These are phyloP conservation scores for Gonapodya sp. DNA, from an alignment of 192 early-diverging fungal species.

Conservation along the genomic window DNA sequence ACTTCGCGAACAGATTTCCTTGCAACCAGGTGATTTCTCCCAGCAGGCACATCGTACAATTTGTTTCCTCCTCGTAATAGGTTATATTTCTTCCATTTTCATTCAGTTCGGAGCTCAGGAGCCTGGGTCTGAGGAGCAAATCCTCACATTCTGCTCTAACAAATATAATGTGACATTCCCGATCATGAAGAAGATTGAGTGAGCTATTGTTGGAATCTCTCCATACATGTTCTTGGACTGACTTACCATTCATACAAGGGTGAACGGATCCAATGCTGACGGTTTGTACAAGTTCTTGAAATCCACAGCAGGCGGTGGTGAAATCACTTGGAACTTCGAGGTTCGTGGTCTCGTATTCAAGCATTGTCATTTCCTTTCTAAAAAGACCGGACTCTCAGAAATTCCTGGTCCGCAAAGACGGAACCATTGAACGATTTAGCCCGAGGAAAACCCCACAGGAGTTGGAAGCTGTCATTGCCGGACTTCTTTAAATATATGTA, in stretches of 20 bases:
- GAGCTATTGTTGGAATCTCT: not conserved
- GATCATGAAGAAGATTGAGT: not conserved
- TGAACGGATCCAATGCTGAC: not conserved
- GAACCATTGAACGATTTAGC: not conserved
- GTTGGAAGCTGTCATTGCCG: not conserved
- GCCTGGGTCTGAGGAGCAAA: not conserved
- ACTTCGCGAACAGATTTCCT: not conserved
- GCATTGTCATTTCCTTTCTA: not conserved
- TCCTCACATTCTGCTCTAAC: not conserved
- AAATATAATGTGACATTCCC: not conserved
- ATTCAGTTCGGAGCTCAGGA: no score
- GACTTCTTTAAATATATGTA: not conserved
- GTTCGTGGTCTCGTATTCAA: not conserved
- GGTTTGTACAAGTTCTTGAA: not conserved
- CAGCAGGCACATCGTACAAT: not conserved
- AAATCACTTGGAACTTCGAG: not conserved
- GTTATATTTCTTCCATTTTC: not conserved
- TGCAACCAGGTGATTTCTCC: not conserved
- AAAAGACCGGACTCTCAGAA: not conserved
- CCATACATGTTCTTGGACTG: not conserved
- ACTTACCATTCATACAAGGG: not conserved
- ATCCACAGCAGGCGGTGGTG: not conserved
- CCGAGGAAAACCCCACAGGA: not conserved
- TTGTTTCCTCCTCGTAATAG: not conserved
- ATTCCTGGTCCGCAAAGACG: not conserved